Percentiles rank a stretch among this genome's conserved stretches.
These are phyloP conservation scores for Ceratobasidium sp. DNA, from an alignment of 1,284 basidiomycete species.

Conservation along the genomic window DNA sequence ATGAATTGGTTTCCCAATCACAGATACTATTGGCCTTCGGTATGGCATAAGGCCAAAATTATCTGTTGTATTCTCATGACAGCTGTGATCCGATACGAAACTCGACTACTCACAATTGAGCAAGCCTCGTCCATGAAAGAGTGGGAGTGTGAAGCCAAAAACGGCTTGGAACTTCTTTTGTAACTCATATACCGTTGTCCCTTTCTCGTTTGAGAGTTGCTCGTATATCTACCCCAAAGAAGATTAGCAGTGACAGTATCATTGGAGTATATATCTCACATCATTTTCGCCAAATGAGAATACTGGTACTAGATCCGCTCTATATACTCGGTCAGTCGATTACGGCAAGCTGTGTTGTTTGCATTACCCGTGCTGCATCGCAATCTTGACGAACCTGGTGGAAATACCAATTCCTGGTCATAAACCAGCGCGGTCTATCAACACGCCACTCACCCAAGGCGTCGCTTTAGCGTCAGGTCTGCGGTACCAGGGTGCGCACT, in stretches of 20 bases:
- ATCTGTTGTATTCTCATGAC: conserved; percentile 56
- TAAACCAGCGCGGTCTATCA: conserved; percentile 15
- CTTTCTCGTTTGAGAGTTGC: conserved; percentile 93
- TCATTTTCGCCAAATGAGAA: conserved; percentile 99
- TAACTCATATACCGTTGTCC: conserved; percentile 84
- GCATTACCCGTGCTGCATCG: conserved; percentile 84
- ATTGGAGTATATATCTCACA: conserved; percentile 57
- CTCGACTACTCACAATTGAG: conserved; percentile 75
- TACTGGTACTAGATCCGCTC: conserved; percentile 91
- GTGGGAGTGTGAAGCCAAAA: conserved; percentile 96
- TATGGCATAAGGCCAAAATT: conserved; percentile 93
- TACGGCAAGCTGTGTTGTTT: conserved; percentile 9
- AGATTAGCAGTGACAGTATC: not conserved
- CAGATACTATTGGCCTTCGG: conserved; percentile 91
- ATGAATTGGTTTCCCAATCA: conserved; percentile 88
- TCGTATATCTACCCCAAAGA: conserved; percentile 76
- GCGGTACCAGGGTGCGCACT: conserved; percentile 94
- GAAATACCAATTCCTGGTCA: conserved; percentile 26
- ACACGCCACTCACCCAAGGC: conserved; percentile 40
- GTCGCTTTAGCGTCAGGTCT: conserved; percentile 83
- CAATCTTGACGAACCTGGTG: conserved; percentile 93
- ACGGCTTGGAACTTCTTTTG: conserved; percentile 90
- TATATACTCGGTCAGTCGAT: conserved; percentile 45
- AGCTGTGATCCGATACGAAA: not conserved
- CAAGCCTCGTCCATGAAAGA: conserved; percentile 90